A percentile compares a stretch with the other conserved stretches of the same genome.
Conservation (phyloP, 495 filamentous ascomycete genomes). For the Neurospora africana region DNA sequence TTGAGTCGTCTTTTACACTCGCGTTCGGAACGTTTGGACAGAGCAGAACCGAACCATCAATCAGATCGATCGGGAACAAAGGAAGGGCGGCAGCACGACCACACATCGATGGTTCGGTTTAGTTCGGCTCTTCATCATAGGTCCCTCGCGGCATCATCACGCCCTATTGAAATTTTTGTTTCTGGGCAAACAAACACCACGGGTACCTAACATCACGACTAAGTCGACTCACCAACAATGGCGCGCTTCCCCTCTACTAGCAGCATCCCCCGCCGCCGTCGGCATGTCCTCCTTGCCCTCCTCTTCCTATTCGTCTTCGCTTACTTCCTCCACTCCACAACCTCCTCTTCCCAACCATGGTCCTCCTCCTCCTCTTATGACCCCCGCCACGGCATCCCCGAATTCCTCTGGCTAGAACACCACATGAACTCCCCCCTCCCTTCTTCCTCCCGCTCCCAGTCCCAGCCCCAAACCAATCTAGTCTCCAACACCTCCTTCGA, state of each 20-base stretch:
- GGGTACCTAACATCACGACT: not conserved
- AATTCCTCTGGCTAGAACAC: constrained; percentile 16
- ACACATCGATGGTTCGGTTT: no score
- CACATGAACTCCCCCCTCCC: constrained; percentile 23
- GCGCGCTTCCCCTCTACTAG: not conserved
- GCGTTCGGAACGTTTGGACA: no score
- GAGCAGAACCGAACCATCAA: no score
- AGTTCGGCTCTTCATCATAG: no score
- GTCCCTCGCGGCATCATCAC: no score
- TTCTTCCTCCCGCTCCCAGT: not conserved
- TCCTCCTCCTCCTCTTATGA: not conserved
- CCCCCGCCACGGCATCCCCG: not conserved
- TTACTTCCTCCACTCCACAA: constrained; percentile 6
- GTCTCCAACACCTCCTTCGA: constrained; percentile 30
- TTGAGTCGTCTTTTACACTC: no score
- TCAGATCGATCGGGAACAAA: no score
- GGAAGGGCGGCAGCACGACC: no score
- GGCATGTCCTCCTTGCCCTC: not conserved
- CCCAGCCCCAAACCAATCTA: not conserved
- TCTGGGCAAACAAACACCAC: not conserved
- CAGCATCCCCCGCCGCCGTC: not conserved
- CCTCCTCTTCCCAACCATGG: no score
- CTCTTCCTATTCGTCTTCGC: not conserved
- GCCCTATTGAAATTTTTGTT: no score
- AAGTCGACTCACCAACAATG: not conserved